Evolutionary conservation across 805 yeast species (phyloP), one percentile per base, ranked within the genome.

Genomic region (Wickerhamiella hasegawae): DNA sequence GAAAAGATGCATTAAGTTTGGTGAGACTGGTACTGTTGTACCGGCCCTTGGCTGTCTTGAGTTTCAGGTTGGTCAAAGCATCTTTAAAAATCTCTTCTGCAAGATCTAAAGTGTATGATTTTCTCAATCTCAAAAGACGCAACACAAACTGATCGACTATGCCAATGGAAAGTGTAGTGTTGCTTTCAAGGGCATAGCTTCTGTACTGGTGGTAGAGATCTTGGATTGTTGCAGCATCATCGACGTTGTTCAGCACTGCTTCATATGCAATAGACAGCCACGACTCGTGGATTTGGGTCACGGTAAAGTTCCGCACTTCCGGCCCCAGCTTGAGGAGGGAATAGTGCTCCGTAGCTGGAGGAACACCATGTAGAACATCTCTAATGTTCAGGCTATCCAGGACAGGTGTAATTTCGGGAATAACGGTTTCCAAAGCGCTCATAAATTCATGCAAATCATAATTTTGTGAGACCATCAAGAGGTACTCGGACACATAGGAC

Each of bases 91-190:
- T 29, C 11, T 33, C 20, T 34, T 40, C 45, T 1, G 53, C 57
- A 3, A 37, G 31, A 15, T 40, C 43, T 2, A 43, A n/a, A 3
- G 45, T 23, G 14, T 20, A 29, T 14, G 30, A 35, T 11, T 35
- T 39, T 18, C 29, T 14, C 3, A 40, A 31, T 17, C 38, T 22
- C 25, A 40, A 33, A 3, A 52, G 35, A 12, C 41, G 38, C 23
- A 14, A 24, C 4, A 53, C 54, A 34, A 53, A 51, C 34, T 36
- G 39, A 31, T 52, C 55, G 10, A 40, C 29, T 4, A 44, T 36
- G 4, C 40, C 39, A 28, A 45, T 15, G 4, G 40, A 28, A 14
- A 34, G 28, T 9, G 35, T 16, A 9, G 39, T 5, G n/a, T 19
- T 9, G 3, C 31, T 21, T 8, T 12, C 14, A 9, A 31, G 9